These are phyloP conservation scores for Aspergillus hancockii DNA, from an alignment of 495 filamentous ascomycete genomes.

Conservation along the genomic window DNA sequence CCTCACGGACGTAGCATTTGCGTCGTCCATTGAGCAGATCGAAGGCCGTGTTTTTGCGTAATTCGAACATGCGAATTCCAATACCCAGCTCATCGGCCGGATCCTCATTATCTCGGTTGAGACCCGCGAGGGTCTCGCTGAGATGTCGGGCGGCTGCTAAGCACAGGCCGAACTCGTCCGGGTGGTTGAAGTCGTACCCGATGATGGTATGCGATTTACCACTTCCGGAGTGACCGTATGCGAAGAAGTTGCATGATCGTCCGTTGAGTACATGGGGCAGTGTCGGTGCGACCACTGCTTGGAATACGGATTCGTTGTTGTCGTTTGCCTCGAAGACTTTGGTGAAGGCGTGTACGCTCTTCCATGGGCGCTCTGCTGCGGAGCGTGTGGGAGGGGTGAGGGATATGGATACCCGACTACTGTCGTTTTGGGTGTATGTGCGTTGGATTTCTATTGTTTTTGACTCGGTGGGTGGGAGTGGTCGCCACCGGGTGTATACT, in stretches of 20 bases:
- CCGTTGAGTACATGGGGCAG: slow-evolving; percentile 12
- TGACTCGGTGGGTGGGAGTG: not conserved
- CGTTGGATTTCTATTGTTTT: not conserved
- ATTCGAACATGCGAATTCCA: slow-evolving; percentile 27
- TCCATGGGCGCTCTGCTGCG: slow-evolving; percentile 7
- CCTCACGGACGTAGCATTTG: slow-evolving; percentile 28
- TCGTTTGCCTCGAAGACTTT: slow-evolving; percentile 7
- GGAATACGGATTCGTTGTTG: slow-evolving; percentile 14
- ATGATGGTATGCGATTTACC: slow-evolving; percentile 31
- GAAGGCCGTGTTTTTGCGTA: slow-evolving; percentile 27
- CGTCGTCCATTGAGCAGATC: slow-evolving; percentile 25
- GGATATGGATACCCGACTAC: not conserved
- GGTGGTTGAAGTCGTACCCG: slow-evolving; percentile 26
- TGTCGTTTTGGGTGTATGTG: not conserved
- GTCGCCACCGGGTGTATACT: not conserved
- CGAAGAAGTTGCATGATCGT: slow-evolving; percentile 25
- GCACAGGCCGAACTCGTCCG: slow-evolving; percentile 24
- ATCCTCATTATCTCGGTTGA: slow-evolving; percentile 10
- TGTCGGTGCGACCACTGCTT: slow-evolving; percentile 11
- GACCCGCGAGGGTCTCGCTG: not conserved
- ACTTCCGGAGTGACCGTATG: slow-evolving; percentile 32
- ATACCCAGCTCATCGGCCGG: slow-evolving; percentile 17
- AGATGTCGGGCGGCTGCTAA: slow-evolving; percentile 24
- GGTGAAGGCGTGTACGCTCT: slow-evolving; percentile 10
- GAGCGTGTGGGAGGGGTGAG: not conserved